A percentile compares a stretch with the other conserved stretches of the same genome.
Evolutionary conservation across 2,329 filamentous ascomycete species (phyloP).

Genomic region (Corynespora cassiicola): DNA sequence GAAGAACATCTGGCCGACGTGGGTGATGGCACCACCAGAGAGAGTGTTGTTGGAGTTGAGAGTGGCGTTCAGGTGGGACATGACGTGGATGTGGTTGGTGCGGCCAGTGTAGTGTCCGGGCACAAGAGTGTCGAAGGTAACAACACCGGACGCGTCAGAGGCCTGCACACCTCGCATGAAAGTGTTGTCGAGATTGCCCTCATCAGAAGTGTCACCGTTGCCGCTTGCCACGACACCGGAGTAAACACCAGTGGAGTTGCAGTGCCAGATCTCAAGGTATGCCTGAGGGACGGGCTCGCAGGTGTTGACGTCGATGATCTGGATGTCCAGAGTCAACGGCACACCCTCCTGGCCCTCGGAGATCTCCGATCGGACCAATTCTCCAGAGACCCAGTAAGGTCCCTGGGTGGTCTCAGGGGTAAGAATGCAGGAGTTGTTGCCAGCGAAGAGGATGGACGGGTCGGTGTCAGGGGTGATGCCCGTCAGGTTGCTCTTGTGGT

Average conservation of each 20-base stretch:
- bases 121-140: slow-evolving; percentile 56
- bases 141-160: slow-evolving; percentile 56
- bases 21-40: slow-evolving; percentile 56
- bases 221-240: slow-evolving; percentile 40
- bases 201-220: slow-evolving; percentile 49
- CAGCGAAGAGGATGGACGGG: slow-evolving; percentile 32
- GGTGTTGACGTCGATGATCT: slow-evolving; percentile 61
- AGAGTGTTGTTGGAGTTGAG: slow-evolving; percentile 58
- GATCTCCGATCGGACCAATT: slow-evolving; percentile 58
- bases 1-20: slow-evolving; percentile 71
- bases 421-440: slow-evolving; percentile 44
- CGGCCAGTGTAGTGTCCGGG: slow-evolving; percentile 48
- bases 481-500: slow-evolving; percentile 37
- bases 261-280: slow-evolving; percentile 63
- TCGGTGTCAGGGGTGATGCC: slow-evolving; percentile 35
- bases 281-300: slow-evolving; percentile 58
- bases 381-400: slow-evolving; percentile 55
- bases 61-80: slow-evolving; percentile 42
- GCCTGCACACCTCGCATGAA: slow-evolving; percentile 58
- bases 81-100: slow-evolving; percentile 52
- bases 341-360: slow-evolving; percentile 57
- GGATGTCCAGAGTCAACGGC: slow-evolving; percentile 58
- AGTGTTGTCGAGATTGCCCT: slow-evolving; percentile 38
- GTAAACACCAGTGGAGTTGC: slow-evolving; percentile 44
- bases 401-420: slow-evolving; percentile 40